Evolutionary conservation across 2,329 filamentous ascomycete genomes (phyloP), one percentile per base, ranked within the genome.

Genomic region (Aspergillus viridinutans): DNA sequence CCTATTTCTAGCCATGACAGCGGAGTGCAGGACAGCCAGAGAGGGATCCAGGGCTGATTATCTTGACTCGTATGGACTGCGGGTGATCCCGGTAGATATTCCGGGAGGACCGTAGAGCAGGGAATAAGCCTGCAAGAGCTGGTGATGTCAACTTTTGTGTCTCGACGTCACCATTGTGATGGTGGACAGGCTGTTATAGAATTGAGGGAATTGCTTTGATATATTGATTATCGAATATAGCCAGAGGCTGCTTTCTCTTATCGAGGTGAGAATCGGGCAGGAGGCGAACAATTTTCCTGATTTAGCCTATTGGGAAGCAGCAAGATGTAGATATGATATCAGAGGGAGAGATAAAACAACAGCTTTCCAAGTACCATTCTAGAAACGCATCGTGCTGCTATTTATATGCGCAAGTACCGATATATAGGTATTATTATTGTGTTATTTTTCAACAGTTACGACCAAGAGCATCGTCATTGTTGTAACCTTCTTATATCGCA

Each of bases 51-150:
- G 14, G 10, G 43, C 23, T 23, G 21, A 47, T 47, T 47, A 10
- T 25, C 43, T 48, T 29, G 49, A 25, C n/a, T 28, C 29, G 23
- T 50, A 12, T 23, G 12, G 54, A 49, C 49, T 52, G 57, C 58
- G 58, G 58, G 55, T 50, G 55, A 57, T 57, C 52, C 58, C 58
- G 58, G 58, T 42, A 55, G 40, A 5, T 32, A n/a, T 17, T 54
- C 57, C 54, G 54, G 49, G 49, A 55, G 28, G 49, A 57, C 54
- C 52, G 54, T 55, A 57, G 52, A 49, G 32, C 21, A 57, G 52
- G 26, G 45, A 40, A 29, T 59, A 49, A 57, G 42, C 54, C 52
- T 50, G 48, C 49, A 21, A 3, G n/a, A 21, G 21, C 3, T 25
- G 29, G n/a, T 23, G n/a, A n/a, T 7, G n/a, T 35, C 32, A 49